Evolutionary conservation across 1,284 basidiomycete species (phyloP).

Genomic region (Rhizoctonia solani): DNA sequence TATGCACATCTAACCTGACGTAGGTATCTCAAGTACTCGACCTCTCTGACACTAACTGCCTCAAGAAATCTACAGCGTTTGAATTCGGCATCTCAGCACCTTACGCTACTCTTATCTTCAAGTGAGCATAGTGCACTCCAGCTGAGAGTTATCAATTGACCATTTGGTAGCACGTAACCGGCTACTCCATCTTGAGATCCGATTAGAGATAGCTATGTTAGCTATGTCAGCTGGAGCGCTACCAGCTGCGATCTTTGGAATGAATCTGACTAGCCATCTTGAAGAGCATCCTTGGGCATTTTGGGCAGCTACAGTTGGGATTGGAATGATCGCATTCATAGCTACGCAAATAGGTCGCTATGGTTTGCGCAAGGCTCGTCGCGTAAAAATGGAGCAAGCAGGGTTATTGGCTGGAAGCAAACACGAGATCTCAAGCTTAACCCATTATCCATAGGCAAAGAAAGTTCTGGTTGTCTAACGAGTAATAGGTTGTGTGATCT

Average conservation of each 20-base stretch:
- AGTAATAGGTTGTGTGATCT: no score
- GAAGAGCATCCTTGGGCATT: constrained; percentile 38
- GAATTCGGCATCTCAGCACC: constrained; percentile 35
- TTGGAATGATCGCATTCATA: constrained; percentile 26
- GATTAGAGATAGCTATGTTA: constrained; percentile 33
- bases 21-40: constrained; percentile 35
- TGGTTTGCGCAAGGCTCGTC: constrained; percentile 31
- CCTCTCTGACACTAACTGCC: constrained; percentile 31
- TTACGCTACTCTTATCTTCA: constrained; percentile 35
- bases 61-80: constrained; percentile 34
- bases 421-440: neutral
- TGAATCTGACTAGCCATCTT: constrained; percentile 38
- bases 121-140: constrained; percentile 13
- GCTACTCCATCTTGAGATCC: constrained; percentile 36
- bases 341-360: constrained; percentile 31
- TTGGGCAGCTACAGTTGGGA: constrained; percentile 33
- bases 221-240: constrained; percentile 34
- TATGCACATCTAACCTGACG: neutral
- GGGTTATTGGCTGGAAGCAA: constrained; percentile 34
- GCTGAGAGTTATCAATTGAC: neutral
- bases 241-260: constrained; percentile 38
- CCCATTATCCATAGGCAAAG: neutral
- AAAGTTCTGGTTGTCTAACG: no score
- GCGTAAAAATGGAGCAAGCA: constrained; percentile 36
- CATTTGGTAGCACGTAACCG: constrained; percentile 28